Evolutionary conservation across 1,284 basidiomycete genomes (phyloP).

Genomic region (Sanghuangporus weigelae): DNA sequence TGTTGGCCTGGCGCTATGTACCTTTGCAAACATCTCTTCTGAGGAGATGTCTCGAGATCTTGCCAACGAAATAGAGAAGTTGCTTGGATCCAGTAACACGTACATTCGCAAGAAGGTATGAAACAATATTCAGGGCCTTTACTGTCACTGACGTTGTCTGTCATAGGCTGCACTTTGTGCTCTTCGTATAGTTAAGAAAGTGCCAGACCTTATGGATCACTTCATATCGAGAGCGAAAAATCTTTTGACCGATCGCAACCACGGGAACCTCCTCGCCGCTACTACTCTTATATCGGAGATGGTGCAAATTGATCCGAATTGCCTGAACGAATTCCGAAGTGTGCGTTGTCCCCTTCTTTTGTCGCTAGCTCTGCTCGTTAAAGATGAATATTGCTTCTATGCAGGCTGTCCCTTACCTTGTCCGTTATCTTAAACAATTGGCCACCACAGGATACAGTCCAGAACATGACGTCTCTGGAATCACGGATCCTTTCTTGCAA

Average conservation of each 20-base stretch:
- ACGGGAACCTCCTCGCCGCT: conserved; percentile 91
- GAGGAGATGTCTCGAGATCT: conserved; percentile 98
- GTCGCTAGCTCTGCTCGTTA: conserved; percentile 5
- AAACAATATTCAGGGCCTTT: not conserved
- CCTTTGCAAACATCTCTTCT: conserved; percentile 98
- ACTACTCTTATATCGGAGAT: conserved; percentile 96
- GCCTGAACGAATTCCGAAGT: conserved; percentile 85
- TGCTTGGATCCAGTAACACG: conserved; percentile 95
- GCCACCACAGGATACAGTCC: conserved; percentile 98
- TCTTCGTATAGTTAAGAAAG: conserved; percentile 93
- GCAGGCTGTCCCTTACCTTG: conserved; percentile 88
- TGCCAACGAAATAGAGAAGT: conserved; percentile 95
- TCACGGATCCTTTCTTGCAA: conserved; percentile 98
- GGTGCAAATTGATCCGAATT: conserved; percentile 73
- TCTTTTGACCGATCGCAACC: conserved; percentile 92
- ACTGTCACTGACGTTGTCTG: conserved; percentile 9
- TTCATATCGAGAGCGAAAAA: conserved; percentile 87
- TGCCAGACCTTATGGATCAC: conserved; percentile 94
- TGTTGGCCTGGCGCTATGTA: conserved; percentile 95
- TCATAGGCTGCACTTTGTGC: conserved; percentile 91
- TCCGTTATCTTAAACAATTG: conserved; percentile 92
- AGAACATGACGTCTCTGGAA: conserved; percentile 99
- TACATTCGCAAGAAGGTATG: conserved; percentile 97
- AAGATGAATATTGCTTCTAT: conserved; percentile 9
- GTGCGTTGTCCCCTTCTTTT: conserved; percentile 37